Evolutionary conservation across 73 alveolate species (phyloP), one percentile per base, ranked within the genome.

Genomic region (Diophrys appendiculata): DNA sequence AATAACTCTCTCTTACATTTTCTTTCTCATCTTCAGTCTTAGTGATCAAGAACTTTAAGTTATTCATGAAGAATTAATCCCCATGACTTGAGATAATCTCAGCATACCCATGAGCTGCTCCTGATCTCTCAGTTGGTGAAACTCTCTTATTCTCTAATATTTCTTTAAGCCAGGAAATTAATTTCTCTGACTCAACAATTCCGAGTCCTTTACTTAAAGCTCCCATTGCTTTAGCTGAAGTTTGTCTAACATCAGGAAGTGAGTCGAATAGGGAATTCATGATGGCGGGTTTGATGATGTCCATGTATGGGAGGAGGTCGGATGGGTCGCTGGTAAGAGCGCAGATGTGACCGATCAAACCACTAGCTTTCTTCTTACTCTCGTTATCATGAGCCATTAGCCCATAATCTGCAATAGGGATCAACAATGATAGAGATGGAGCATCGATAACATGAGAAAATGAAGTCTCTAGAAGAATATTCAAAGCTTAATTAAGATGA

Each of bases 81-180:
- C 90, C 95, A 68, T 78, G 91, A 54, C 60, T 65, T 24, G 88
- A 72, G 54, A 86, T 76, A 52, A 90, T 89, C 77, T 92, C 98
- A 69, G 96, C 92, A 35, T 80, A 84, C 29, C 94, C 97, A 55
- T 91, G 88, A 68, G 97, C 94, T 54, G 93, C 95, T 33, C 98
- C 95, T 1, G 83, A 33, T 55, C 90, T 77, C 64, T 91, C 92
- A 65, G 89, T 88, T 26, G 90, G 52, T 18, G 78, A 32, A 35
- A 81, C 70, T 0, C 72, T 77, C 69, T 84, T 73, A 43, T 55
- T 84, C 64, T 54, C 78, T 1, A 84, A 79, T 11, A 78, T 68
- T 35, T 78, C 83, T 72, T 82, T 65, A 0, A 92, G 86, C 94
- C 89, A 84, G 64, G 30, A 79, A 1, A 81, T 1, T 31, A 87